A percentile compares a stretch with the other conserved stretches of the same genome.
Conservation (phyloP, 768 basidiomycete genomes). For the Cystobasidium tubakii region DNA sequence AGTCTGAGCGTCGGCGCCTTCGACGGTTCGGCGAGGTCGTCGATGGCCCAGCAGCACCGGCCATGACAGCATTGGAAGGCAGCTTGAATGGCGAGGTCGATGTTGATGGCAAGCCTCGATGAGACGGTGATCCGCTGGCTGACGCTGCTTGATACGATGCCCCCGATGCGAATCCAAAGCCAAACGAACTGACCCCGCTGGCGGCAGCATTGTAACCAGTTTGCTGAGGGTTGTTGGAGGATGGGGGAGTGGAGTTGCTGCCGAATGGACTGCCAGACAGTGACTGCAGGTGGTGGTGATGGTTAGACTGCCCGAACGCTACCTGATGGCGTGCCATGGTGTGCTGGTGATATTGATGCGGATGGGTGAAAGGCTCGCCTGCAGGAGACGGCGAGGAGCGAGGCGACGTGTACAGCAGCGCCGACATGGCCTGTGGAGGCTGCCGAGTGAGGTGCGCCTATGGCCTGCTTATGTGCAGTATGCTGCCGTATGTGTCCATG, state of each 20-base stretch:
- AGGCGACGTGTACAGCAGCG: constrained; percentile 25
- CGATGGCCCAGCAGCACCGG: background rate
- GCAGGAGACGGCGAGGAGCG: constrained; percentile 24
- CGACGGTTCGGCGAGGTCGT: constrained; percentile 20
- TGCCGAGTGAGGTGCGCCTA: too few species aligned
- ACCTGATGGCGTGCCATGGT: constrained; percentile 23
- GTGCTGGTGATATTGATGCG: background rate
- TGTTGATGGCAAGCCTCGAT: background rate
- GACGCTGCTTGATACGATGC: background rate
- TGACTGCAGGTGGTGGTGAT: background rate
- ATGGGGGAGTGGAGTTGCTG: background rate
- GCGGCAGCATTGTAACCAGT: background rate
- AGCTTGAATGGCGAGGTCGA: constrained; percentile 2
- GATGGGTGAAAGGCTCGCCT: too few species aligned
- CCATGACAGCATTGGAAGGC: background rate
- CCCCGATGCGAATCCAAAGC: constrained; percentile 23
- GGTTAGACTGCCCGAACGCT: constrained; percentile 15
- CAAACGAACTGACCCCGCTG: background rate
- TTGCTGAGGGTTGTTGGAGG: constrained; percentile 10
- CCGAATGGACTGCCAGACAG: background rate
- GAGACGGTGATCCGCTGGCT: background rate
- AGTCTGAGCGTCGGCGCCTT: constrained; percentile 29
- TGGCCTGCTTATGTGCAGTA: too few species aligned
- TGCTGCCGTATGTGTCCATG: background rate
- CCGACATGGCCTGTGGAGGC: constrained; percentile 19